Percentiles rank a stretch among this genome's conserved stretches.
These are phyloP conservation scores for Clavispora asparagi DNA, from an alignment of 805 yeast genomes.

Conservation along the genomic window DNA sequence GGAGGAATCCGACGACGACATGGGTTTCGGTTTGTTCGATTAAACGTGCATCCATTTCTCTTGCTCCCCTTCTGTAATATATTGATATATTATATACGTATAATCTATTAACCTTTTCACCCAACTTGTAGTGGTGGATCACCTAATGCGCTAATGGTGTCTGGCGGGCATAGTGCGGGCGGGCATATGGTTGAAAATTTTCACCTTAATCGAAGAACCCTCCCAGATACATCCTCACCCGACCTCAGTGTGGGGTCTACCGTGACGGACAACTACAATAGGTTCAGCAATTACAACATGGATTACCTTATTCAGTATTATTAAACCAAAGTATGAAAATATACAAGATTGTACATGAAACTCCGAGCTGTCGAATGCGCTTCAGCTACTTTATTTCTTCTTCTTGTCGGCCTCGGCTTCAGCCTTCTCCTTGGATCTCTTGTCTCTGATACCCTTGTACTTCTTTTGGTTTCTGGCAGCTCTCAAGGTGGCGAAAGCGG, in stretches of 20 bases:
- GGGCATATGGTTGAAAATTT: not conserved
- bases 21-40: slow-evolving; percentile 45
- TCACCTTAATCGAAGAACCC: too few species aligned
- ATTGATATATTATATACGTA: slow-evolving; percentile 1
- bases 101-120: not conserved
- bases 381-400: slow-evolving; percentile 64
- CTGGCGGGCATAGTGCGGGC: not conserved
- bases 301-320: slow-evolving; percentile 9
- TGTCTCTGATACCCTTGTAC: slow-evolving; percentile 93
- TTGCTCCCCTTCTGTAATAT: slow-evolving; percentile 1
- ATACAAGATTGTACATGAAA: slow-evolving; percentile 8
- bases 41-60: slow-evolving; percentile 13
- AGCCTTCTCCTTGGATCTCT: slow-evolving; percentile 95
- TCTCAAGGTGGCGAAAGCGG: slow-evolving; percentile 94
- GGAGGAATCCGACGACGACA: slow-evolving; percentile 35
- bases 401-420: slow-evolving; percentile 98
- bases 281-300: not conserved
- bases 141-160: not conserved
- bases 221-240: too few species aligned
- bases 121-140: not conserved
- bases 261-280: too few species aligned
- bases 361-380: not conserved
- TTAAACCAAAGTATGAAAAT: slow-evolving; percentile 14
- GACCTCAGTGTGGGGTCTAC: too few species aligned
- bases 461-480: slow-evolving; percentile 91